Conservation (phyloP, 768 basidiomycete genomes). For the Leucocoprinus birnbaumii region DNA sequence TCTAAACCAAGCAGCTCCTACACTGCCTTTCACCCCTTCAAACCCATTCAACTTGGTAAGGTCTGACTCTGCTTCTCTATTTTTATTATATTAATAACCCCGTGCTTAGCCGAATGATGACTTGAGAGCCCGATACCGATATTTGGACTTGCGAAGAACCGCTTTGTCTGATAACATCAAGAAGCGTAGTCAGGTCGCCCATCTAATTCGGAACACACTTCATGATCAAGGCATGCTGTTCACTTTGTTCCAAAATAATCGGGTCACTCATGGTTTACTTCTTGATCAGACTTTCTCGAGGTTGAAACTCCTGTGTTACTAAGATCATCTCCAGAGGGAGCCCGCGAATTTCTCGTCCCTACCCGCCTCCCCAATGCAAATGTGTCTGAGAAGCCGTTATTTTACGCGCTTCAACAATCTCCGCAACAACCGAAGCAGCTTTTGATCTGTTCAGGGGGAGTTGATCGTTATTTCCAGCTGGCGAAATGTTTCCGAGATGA, state of each 20-base stretch:
- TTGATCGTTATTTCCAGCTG: conserved; percentile 92
- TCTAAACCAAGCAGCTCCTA: conserved; percentile 70
- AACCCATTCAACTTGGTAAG: conserved; percentile 73
- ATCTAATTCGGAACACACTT: conserved; percentile 68
- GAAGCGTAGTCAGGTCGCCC: conserved; percentile 80
- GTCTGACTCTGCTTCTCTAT: conserved; percentile 16
- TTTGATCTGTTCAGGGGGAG: conserved; percentile 82
- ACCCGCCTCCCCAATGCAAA: conserved; percentile 44
- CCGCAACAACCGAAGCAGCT: conserved; percentile 97
- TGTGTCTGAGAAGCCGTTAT: conserved; percentile 36
- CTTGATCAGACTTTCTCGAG: conserved; percentile 74
- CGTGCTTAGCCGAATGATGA: conserved; percentile 75
- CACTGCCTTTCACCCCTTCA: conserved; percentile 84
- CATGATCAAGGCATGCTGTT: conserved; percentile 59
- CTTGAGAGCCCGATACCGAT: conserved; percentile 78
- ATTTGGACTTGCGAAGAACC: conserved; percentile 83
- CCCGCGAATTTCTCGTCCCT: conserved; percentile 91
- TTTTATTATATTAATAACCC: conserved; percentile 12
- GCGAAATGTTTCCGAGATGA: conserved; percentile 96
- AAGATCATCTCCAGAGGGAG: conserved; percentile 91
- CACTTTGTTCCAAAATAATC: conserved; percentile 13
- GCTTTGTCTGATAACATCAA: conserved; percentile 75
- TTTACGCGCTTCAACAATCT: conserved; percentile 91
- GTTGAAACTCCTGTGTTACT: conserved; percentile 92
- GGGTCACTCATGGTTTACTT: conserved; percentile 9